phyloP scores from a whole-genome alignment of 169 alveolate genomes.

The Perkinsus marinus region DNA sequence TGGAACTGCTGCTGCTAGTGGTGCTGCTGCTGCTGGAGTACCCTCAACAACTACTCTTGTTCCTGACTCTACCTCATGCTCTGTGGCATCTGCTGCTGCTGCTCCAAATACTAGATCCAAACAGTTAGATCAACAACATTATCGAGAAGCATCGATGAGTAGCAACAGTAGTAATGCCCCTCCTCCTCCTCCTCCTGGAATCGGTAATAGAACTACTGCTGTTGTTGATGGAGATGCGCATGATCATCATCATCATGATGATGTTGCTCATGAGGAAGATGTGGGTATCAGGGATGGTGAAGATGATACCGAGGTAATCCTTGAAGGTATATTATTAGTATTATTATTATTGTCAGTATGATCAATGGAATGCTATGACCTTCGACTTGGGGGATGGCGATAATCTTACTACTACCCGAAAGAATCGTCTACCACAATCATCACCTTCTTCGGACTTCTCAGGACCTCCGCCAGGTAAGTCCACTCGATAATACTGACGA shows the following conservation, averaged over 20 bases:
- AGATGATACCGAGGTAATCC: neutral
- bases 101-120: neutral
- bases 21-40: neutral
- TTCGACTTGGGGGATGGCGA: neutral
- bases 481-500: neutral
- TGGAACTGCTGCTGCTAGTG: neutral
- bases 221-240: too few relatives aligned
- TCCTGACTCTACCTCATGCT: neutral
- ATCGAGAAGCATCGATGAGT: neutral
- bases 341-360: neutral
- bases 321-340: too few relatives aligned
- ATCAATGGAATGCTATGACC: neutral
- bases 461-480: neutral
- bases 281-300: neutral
- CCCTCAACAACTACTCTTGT: neutral
- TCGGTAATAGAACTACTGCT: neutral
- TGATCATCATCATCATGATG: too few relatives aligned
- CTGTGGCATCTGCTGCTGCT: neutral
- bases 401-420: neutral
- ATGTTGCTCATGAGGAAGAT: neutral
- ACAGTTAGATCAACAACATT: neutral
- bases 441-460: neutral
- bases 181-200: neutral
- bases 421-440: too few relatives aligned
- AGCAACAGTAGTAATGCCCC: neutral